Evolutionary conservation across 768 basidiomycete species (phyloP), one percentile per base, ranked within the genome.

Genomic region (Hirschioporus abietinus): DNA sequence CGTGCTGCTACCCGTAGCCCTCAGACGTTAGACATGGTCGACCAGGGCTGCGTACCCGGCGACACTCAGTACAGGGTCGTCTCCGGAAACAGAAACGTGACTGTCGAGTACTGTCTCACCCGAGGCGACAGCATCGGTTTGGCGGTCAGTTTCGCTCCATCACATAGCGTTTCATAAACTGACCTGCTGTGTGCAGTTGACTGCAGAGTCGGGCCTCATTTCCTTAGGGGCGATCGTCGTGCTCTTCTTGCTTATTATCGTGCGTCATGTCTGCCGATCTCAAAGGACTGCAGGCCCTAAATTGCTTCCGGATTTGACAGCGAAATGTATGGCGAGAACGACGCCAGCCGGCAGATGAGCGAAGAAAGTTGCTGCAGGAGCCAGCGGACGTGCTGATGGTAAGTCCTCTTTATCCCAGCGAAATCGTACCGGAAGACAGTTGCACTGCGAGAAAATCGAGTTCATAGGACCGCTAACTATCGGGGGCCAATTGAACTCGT

Each of bases 301-400:
- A 7, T 42, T 4, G 24, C 26, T 26, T 24, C 9, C 17, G 10
- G 24, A 15, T 3, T 58, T 23, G 4, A 7, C 65, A 78, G 76
- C 71, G 72, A 30, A 77, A 78, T 68, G 67, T 74, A 20, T 63
- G 74, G 42, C 75, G 72, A 58, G 70, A 76, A 65, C 59, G 72
- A 34, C 72, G 72, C n/a, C 9, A 42, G 7, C 68, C 69, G 35
- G 63, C 71, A 24, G 66, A 66, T 25, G 67, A 61, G 34, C 20
- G 69, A 60, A 70, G 71, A 67, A 71, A 65, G n/a, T 68, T 80
- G 8, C 71, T 82, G 26, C 74, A 72, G 65, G 71, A 74, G 58
- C 80, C 81, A 1, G 73, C 78, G 63, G 81, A 83, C 66, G 70
- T 80, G 9, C 76, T 81, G 61, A 80, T 83, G 77, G 81, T 80